A percentile compares a stretch with the other conserved stretches of the same genome.
These are phyloP conservation scores for Neofusicoccum sp. DNA, from an alignment of 2,329 filamentous ascomycete genomes.

Conservation along the genomic window DNA sequence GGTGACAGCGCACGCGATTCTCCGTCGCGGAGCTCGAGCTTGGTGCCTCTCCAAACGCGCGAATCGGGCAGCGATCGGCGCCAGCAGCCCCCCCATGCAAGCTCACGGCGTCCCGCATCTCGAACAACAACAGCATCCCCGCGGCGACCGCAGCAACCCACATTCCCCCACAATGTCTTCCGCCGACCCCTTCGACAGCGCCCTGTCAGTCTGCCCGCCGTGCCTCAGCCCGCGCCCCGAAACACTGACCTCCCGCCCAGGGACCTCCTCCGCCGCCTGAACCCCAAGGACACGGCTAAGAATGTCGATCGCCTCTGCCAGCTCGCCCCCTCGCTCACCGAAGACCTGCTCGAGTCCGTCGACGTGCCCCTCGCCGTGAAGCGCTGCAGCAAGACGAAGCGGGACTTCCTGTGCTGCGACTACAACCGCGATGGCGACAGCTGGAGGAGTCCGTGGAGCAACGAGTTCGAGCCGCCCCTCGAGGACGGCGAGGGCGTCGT, in stretches of 20 bases:
- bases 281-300: slow-evolving; percentile 85
- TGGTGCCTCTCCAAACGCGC: background rate
- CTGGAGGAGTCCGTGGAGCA: slow-evolving; percentile 98
- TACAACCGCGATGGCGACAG: slow-evolving; percentile 99
- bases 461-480: slow-evolving; percentile 93
- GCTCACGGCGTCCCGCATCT: slow-evolving; percentile 17
- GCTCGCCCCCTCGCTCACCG: slow-evolving; percentile 87
- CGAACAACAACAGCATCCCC: slow-evolving; percentile 16
- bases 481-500: slow-evolving; percentile 77
- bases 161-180: slow-evolving; percentile 47
- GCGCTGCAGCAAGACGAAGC: slow-evolving; percentile 83
- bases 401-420: slow-evolving; percentile 97
- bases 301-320: slow-evolving; percentile 89
- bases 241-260: slow-evolving; percentile 51
- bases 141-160: background rate
- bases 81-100: slow-evolving; percentile 16
- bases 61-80: slow-evolving; percentile 9
- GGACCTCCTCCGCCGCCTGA: slow-evolving; percentile 96
- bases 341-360: slow-evolving; percentile 96
- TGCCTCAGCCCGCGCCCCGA: background rate
- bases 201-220: slow-evolving; percentile 62
- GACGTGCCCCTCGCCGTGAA: slow-evolving; percentile 90
- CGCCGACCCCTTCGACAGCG: slow-evolving; percentile 73
- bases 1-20: background rate
- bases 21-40: slow-evolving; percentile 11